Conservation (phyloP, 2,329 filamentous ascomycete genomes). For the Penicillium palitans region DNA sequence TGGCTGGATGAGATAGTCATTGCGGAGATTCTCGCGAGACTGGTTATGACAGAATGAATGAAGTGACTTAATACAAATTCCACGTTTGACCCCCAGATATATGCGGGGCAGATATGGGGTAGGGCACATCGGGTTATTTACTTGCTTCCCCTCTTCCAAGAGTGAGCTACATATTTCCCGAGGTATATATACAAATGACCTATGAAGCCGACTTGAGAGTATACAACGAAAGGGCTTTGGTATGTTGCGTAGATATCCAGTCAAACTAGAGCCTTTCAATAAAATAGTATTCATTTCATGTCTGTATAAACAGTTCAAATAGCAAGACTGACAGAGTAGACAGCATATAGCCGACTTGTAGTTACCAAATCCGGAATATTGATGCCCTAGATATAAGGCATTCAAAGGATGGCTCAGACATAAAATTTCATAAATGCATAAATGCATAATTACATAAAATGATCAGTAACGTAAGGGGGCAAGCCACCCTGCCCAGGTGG, state of each 20-base stretch:
- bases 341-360: conserved; percentile 2
- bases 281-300: too few relatives aligned
- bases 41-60: neutral
- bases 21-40: neutral
- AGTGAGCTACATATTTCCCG: neutral
- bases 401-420: neutral
- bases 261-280: too few relatives aligned
- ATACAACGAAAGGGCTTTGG: neutral
- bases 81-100: neutral
- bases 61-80: neutral
- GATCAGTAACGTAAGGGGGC: conserved; percentile 2
- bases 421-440: neutral
- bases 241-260: neutral
- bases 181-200: neutral
- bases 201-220: neutral
- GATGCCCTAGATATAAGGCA: neutral
- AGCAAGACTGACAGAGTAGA: neutral
- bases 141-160: neutral
- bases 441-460: conserved; percentile 1
- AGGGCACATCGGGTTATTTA: neutral
- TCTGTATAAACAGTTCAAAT: neutral
- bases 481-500: neutral
- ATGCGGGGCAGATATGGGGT: conserved; percentile 2
- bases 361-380: neutral
- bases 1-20: conserved; percentile 1